Evolutionary conservation across 768 basidiomycete species (phyloP).

Genomic region (Boletus pseudo-olivaceus): DNA sequence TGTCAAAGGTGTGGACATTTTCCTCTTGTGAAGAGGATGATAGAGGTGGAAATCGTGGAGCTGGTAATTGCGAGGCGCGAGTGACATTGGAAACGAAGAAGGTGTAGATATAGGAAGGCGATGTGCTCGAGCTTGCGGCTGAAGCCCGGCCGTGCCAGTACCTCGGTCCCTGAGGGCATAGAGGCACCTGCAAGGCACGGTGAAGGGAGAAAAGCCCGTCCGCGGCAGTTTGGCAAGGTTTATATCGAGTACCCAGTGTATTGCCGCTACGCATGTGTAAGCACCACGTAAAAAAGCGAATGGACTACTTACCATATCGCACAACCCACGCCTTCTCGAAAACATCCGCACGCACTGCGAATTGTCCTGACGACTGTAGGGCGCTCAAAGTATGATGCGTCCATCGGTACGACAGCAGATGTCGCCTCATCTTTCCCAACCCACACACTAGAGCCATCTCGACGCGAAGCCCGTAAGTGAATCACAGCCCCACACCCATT

Average conservation of each 20-base stretch:
- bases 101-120: constrained; percentile 36
- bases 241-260: constrained; percentile 58
- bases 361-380: constrained; percentile 46
- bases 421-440: constrained; percentile 52
- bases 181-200: constrained; percentile 17
- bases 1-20: constrained; percentile 18
- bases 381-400: constrained; percentile 56
- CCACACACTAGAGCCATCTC: constrained; percentile 54
- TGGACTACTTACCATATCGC: constrained; percentile 44
- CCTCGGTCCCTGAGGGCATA: constrained; percentile 40
- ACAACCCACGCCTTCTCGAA: constrained; percentile 67
- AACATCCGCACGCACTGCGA: constrained; percentile 59
- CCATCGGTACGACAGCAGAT: constrained; percentile 51
- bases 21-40: constrained; percentile 17
- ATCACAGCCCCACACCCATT: constrained; percentile 66
- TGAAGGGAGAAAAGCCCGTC: constrained; percentile 38
- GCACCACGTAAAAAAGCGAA: background rate
- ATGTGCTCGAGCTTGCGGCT: constrained; percentile 11
- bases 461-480: constrained; percentile 52
- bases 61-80: constrained; percentile 22
- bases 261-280: constrained; percentile 50
- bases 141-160: constrained; percentile 38
- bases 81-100: constrained; percentile 48
- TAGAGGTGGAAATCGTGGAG: background rate
- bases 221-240: constrained; percentile 55